Conservation (phyloP, 73 alveolate species). For the Tetrahymena malaccensis region DNA sequence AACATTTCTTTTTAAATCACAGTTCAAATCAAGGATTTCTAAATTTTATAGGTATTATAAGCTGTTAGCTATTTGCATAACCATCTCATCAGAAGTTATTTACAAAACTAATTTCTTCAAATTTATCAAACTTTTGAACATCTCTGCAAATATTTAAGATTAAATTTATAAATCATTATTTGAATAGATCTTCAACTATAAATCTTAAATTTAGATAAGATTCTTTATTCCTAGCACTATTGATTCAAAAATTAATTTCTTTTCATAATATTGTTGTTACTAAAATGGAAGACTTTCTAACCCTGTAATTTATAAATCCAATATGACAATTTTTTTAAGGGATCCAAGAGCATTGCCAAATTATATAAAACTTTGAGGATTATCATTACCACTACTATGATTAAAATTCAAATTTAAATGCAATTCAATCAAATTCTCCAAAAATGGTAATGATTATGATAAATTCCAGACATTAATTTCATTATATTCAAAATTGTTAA, state of each 20-base stretch:
- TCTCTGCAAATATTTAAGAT: not conserved
- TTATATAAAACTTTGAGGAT: not conserved
- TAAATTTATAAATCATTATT: not conserved
- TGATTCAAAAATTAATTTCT: not conserved
- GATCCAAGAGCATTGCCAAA: not conserved
- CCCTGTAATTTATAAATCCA: not conserved
- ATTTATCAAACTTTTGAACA: not conserved
- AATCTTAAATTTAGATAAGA: not conserved
- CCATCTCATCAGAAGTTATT: too few relatives aligned
- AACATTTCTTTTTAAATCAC: too few relatives aligned
- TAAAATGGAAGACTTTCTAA: too few relatives aligned
- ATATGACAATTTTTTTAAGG: not conserved
- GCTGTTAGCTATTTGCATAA: too few relatives aligned
- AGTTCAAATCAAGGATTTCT: too few relatives aligned
- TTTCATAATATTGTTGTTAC: too few relatives aligned
- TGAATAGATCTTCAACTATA: too few relatives aligned
- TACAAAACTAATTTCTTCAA: too few relatives aligned
- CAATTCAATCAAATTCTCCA: not conserved
- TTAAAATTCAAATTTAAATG: not conserved
- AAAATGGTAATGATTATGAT: not conserved
- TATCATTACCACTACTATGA: too few relatives aligned
- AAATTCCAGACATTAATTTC: not conserved
- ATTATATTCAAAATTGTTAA: not conserved
- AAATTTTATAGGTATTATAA: too few relatives aligned
- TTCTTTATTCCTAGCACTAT: not conserved